phyloP scores from a whole-genome alignment of 139 green algal genomes.

The Diplosphaera chodatii region DNA sequence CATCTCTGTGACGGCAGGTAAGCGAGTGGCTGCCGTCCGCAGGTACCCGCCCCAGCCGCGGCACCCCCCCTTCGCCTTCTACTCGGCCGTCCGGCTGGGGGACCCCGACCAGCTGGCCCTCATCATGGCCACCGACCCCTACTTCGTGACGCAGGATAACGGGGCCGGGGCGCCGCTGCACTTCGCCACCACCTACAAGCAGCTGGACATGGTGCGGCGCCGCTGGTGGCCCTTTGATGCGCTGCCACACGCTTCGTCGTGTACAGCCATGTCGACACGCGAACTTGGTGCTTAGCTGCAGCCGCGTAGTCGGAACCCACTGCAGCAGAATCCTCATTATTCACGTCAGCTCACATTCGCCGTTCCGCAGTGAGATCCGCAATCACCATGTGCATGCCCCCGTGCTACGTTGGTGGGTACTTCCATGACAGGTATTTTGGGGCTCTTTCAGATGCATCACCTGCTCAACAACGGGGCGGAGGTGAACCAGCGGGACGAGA shows the following conservation, averaged over 20 bases:
- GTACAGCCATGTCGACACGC: too few species aligned
- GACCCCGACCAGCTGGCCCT: slow-evolving; percentile 76
- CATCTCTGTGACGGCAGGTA: too few species aligned
- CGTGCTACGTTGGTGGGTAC: too few species aligned
- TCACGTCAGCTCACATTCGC: too few species aligned
- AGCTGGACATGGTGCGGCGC: slow-evolving; percentile 83
- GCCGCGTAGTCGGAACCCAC: too few species aligned
- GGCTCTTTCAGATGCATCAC: slow-evolving; percentile 70
- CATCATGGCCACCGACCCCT: slow-evolving; percentile 83
- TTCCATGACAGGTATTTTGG: not conserved
- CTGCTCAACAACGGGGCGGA: slow-evolving; percentile 79
- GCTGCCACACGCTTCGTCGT: too few species aligned
- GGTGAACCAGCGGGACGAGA: slow-evolving; percentile 72
- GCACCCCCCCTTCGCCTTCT: slow-evolving; percentile 78
- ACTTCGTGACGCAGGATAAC: slow-evolving; percentile 91
- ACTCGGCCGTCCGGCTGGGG: slow-evolving; percentile 64
- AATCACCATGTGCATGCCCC: too few species aligned
- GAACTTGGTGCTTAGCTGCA: too few species aligned
- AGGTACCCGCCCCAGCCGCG: slow-evolving; percentile 68
- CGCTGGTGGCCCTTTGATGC: too few species aligned
- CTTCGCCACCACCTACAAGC: slow-evolving; percentile 87
- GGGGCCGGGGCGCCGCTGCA: slow-evolving; percentile 83
- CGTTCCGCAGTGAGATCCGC: too few species aligned
- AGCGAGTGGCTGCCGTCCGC: not conserved
- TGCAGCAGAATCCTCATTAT: too few species aligned